Base-by-base conservation (phyloP, 2,329 filamentous ascomycete genomes). In the Botryosphaeria dothidea region DNA sequence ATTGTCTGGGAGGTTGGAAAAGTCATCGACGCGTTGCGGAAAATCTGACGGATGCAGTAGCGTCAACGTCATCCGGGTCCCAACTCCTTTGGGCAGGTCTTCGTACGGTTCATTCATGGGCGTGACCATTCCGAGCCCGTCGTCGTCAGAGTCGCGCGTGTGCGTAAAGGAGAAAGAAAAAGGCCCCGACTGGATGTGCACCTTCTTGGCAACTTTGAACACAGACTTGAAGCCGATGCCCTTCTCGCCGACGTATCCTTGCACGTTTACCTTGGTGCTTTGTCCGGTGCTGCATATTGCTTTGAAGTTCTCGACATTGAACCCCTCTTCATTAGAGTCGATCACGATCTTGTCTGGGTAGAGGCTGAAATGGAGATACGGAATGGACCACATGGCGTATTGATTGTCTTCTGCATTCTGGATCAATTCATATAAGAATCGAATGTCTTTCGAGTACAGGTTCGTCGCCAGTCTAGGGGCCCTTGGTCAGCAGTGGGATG, bases 51-150 rank as follows among this genome's bases (percentile, higher is more conserved):
- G n/a, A 2, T 5, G 9, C 17, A 21, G 5, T 5, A 43, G 23
- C 17, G 7, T 65, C 29, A 71, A 48, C 0, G 66, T 71, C 5
- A 73, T 72, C 23, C 69, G 61, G 1, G 71, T 74, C 2, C 64
- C 58, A 2, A 72, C 64, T 2, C 23, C 56, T 13, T 17, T 21
- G 3, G 67, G 66, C 3, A 72, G 9, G 2, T 17, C 13, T 4
- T 66, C 63, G 21, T 51, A 54, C 1, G 69, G 52, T 43, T 71
- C 66, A 60, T 72, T 70, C 6, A 72, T 74, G 60, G 84, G 84
- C 0, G 78, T 79, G 0, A 85, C 79, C 83, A 86, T 86, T 1
- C 83, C 84, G 43, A 86, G 72, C 0, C 83, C 84, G 0, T 76
- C 75, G 3, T 83, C 80, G 6, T 27, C 51, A 0, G 38, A 45